Evolutionary conservation across 2,329 filamentous ascomycete species (phyloP).

Genomic region (Colletotrichum sp.): DNA sequence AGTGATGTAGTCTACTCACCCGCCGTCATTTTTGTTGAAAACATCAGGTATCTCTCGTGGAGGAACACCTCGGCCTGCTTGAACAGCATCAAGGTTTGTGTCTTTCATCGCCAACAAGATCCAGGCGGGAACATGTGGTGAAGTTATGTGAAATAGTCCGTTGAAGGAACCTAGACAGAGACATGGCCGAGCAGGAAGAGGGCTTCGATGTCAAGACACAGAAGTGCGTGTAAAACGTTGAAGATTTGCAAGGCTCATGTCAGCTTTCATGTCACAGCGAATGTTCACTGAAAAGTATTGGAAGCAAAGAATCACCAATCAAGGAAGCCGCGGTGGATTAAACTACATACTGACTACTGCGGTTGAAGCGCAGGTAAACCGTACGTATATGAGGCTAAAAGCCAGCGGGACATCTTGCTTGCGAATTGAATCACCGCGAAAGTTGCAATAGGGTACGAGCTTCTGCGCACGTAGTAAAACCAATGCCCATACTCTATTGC

Average conservation of each 20-base stretch:
- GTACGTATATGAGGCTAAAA: not conserved
- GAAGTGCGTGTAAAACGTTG: not conserved
- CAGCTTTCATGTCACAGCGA: not conserved
- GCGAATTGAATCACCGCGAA: not conserved
- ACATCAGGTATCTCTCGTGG: not conserved
- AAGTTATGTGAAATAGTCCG: not conserved
- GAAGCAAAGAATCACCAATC: not conserved
- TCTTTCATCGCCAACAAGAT: not conserved
- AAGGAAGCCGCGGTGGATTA: not conserved
- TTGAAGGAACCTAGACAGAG: not conserved
- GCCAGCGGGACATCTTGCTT: not conserved
- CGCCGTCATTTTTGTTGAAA: not conserved
- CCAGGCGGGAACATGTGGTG: not conserved
- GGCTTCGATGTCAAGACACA: not conserved
- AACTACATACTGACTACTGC: no score
- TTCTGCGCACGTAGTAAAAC: not conserved
- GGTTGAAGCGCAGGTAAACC: no score
- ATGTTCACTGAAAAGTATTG: not conserved
- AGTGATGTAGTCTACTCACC: not conserved
- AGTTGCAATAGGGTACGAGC: not conserved
- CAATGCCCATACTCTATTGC: fast-evolving
- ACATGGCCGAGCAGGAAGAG: not conserved
- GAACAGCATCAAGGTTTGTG: not conserved
- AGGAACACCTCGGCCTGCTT: not conserved
- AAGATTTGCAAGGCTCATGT: not conserved